Conservation (phyloP, 305 asterid species). For the Solanum hybrid region DNA sequence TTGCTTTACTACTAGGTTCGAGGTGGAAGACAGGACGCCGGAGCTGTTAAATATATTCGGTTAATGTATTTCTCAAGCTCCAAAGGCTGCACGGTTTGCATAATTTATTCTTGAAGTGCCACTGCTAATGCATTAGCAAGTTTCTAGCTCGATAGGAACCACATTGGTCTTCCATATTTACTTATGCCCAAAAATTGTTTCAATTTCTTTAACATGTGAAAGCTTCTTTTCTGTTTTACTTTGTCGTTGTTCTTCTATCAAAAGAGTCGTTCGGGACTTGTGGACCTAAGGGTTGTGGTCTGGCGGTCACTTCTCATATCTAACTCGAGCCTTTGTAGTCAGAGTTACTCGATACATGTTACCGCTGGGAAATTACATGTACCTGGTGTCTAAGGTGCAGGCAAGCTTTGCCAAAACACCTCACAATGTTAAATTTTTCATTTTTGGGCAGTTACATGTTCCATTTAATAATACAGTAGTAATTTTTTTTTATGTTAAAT, state of each 20-base stretch:
- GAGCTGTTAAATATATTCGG: neutral
- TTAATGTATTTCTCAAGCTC: neutral
- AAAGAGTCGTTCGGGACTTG: neutral
- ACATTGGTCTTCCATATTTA: neutral
- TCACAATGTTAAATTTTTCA: neutral
- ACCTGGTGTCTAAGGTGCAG: neutral
- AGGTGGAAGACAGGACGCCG: neutral
- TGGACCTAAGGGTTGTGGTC: neutral
- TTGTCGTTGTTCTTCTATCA: neutral
- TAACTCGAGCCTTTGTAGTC: neutral
- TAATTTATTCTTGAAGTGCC: neutral
- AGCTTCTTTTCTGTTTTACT: neutral
- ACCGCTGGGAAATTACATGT: neutral
- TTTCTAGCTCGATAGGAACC: neutral
- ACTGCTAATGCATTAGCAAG: neutral
- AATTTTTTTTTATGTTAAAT: neutral
- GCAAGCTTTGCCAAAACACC: neutral
- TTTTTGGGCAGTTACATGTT: neutral
- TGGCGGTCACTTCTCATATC: neutral
- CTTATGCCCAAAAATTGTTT: neutral
- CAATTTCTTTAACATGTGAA: neutral
- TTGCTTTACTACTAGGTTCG: neutral
- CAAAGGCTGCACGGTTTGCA: neutral
- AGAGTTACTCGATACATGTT: neutral
- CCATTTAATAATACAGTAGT: neutral